Evolutionary conservation across 2,329 filamentous ascomycete species (phyloP), one percentile per base, ranked within the genome.

Genomic region (Aureobasidium sp.): DNA sequence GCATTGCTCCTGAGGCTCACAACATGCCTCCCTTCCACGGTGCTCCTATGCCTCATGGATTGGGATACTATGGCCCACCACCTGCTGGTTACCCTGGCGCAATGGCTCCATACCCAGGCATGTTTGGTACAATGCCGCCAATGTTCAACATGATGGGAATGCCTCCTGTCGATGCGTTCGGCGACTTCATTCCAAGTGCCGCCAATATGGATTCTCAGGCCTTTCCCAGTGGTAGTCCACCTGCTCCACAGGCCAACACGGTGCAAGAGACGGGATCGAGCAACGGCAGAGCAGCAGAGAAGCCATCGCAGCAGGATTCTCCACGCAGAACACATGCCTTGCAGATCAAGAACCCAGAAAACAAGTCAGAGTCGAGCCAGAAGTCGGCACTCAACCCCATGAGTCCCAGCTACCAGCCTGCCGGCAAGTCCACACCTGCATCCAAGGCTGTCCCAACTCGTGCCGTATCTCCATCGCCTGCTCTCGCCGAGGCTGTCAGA

Each of bases 381-480:
- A 73, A 71, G 59, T 73, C 72, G 32, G 66, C 51, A 24, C 67
- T 75, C 61, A 74, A 75, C 60, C 73, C 73, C 8, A 74, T 72
- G 71, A 75, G 73, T 55, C 73, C 73, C 32, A 71, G 68, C 29
- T 75, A 75, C 68, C 72, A 71, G 64, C 73, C 73, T 24, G 66
- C 66, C 15, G 51, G 57, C 43, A 44, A 59, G n/a, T 50, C 60
- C 10, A 62, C 61, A n/a, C 63, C 65, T 34, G 46, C 48, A 24
- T 50, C 50, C 44, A 63, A 59, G 37, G 26, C 32, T 13, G 17
- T 36, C 12, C 53, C 41, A 6, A 20, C 43, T 36, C 44, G 36
- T 24, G n/a, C 27, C 5, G 52, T 13, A 15, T 59, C 61, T 26
- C 61, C 61, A 41, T 59, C 61, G n/a, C 61, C 53, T 15, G 62